Evolutionary conservation across 495 filamentous ascomycete species (phyloP), one percentile per base, ranked within the genome.

Genomic region (Parachaetomium inaequale): DNA sequence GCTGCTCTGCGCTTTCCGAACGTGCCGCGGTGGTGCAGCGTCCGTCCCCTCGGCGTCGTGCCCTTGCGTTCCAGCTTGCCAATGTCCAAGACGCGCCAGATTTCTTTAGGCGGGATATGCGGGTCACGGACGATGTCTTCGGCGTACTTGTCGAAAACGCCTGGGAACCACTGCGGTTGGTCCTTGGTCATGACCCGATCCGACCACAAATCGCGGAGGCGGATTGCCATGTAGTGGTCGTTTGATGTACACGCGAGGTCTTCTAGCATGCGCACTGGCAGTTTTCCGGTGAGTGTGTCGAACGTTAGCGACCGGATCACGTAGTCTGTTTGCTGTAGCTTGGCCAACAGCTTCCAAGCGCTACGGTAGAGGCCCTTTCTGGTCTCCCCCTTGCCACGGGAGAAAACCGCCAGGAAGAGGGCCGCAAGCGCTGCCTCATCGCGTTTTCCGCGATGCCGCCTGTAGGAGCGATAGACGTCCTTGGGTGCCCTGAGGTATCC

Each of bases 1-100:
- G 50, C 59, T 10, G 47, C 65, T 21, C 62, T 49, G 40, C 54
- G 55, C 42, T 47, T 56, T 42, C 63, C 64, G 26, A 52, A 64
- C 1, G 32, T 19, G 17, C 63, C 59, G 11, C 15, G 58, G 50
- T 70, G 61, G 32, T 36, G 66, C 31, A 7, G 29, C 15, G 21
- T 55, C 21, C 29, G 47, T 10, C 17, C 25, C 4, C 0, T 15
- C 7, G 28, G 23, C 10, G 11, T 59, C 5, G 21, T 32, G 29
- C 23, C 25, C 43, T 59, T 8, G 21, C 29, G 38, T 21, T 61
- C 64, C 15, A 61, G 40, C 42, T 28, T 58, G 43, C 59, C 45
- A 26, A 72, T 70, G 29, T 64, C 70, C 21, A 74, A 38, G 5
- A 58, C 58, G 21, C 60, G 36, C 72, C 70, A 72, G 21, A 74